Base-by-base conservation (phyloP, 2,329 filamentous ascomycete genomes). In the Botrytis hyacinthi region DNA sequence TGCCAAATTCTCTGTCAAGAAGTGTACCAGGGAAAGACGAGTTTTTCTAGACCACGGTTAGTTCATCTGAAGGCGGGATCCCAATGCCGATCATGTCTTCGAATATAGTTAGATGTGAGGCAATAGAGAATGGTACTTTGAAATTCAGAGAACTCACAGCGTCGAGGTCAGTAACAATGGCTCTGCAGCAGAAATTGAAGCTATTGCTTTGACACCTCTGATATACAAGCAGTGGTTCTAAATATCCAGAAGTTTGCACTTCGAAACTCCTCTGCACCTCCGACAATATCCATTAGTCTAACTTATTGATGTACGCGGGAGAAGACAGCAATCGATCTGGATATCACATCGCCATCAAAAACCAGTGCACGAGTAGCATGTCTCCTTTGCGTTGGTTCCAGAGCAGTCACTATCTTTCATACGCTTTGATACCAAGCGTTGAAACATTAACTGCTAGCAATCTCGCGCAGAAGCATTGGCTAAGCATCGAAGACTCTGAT, bases 181-280 rank as follows among this genome's bases (percentile, higher is more conserved):
- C 6, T 2, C 3, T 29, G 51, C 51, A 32, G n/a, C 1, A 57
- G 2, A 57, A 3, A 9, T 29, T 9, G 14, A 7, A 57, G 51
- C 14, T 18, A 18, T 18, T n/a, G 14, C n/a, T 54, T 12, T 16
- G n/a, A 7, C 6, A 29, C 14, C 4, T 5, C 0, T 8, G 7
- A 8, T 29, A 16, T 29, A 29, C 12, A 54, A 29, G 14, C 6
- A 6, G 14, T 29, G 37, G 37, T 12, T 18, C 18, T 5, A 63
- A 3, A 32, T 44, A 29, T 63, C 18, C 61, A 63, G 14, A 44
- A 44, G 3, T 32, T 63, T 63, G 14, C 18, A 63, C 61, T 42
- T 44, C 16, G 44, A n/a, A 20, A 44, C 26, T 3, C 26, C 60
- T 44, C 16, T 20, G 18, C 26, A 54, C 1, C 22, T 63, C 44